Evolutionary conservation across 2,329 filamentous ascomycete genomes (phyloP).

Genomic region (Penicillium occitanis): DNA sequence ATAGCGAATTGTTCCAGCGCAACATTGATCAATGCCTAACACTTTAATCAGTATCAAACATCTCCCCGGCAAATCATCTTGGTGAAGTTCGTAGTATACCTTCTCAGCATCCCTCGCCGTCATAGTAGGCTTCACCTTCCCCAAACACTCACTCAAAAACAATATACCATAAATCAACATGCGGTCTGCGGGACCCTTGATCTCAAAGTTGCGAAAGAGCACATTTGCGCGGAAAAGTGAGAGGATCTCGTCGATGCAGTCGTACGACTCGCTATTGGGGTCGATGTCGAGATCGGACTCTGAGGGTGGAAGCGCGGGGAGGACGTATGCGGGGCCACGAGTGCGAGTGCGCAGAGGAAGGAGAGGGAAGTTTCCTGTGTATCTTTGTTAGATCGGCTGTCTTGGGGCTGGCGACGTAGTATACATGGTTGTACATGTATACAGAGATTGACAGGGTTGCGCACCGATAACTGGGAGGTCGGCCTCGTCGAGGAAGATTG

Average conservation of each 20-base stretch:
- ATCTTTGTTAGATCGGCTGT: not conserved
- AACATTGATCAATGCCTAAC: slow-evolving; percentile 78
- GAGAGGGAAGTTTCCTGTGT: slow-evolving; percentile 84
- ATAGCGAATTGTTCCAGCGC: slow-evolving; percentile 96
- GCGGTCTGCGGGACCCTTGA: slow-evolving; percentile 91
- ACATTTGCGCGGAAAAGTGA: slow-evolving; percentile 95
- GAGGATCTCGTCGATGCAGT: slow-evolving; percentile 91
- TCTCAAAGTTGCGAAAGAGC: slow-evolving; percentile 99
- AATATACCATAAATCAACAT: slow-evolving; percentile 96
- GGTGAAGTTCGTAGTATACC: slow-evolving; percentile 35
- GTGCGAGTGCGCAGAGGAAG: slow-evolving; percentile 93
- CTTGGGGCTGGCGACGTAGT: no score
- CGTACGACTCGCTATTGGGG: slow-evolving; percentile 88
- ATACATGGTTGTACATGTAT: not conserved
- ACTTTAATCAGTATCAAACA: slow-evolving; percentile 25
- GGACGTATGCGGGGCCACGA: slow-evolving; percentile 88
- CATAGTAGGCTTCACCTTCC: slow-evolving; percentile 78
- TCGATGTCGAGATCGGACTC: slow-evolving; percentile 57
- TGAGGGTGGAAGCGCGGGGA: slow-evolving; percentile 64
- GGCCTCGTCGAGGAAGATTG: slow-evolving; percentile 84
- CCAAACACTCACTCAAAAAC: slow-evolving; percentile 86
- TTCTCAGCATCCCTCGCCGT: slow-evolving; percentile 65
- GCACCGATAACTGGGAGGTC: slow-evolving; percentile 65
- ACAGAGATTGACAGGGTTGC: not conserved
- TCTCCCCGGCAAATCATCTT: not conserved